Base-by-base conservation (phyloP, 2,329 filamentous ascomycete species). In the Fusarium tuaranense region DNA sequence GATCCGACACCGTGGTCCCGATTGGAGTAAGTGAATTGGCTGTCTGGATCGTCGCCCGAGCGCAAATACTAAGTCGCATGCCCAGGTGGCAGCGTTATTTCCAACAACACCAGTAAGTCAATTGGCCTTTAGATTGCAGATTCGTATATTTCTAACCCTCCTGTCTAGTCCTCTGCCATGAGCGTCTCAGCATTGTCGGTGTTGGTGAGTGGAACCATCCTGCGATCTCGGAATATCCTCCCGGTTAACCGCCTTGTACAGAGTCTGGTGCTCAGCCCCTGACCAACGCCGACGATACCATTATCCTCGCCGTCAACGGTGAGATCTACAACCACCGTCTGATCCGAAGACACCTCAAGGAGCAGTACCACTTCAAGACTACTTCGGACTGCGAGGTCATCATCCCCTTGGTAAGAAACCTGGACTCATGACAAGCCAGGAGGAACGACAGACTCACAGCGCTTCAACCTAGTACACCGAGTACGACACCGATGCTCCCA, bases 251-350 rank as follows among this genome's bases (percentile, higher is more conserved):
- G 22, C 53, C 27, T 68, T 44, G 14, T 48, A 41, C 83, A 96
- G 96, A 98, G 84, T 96, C 94, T 80, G 97, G 97, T 83, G 96
- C 97, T 63, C 97, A 99, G 86, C 97, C 97, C 75, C 89, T 99
- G 76, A 93, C 96, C 88, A 98, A 95, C 88, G 92, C 95, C 78
- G 96, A 98, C 83, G 93, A 92, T 76, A 93, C 89, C 79, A 92
- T 99, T 80, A 92, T 96, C 75, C 91, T 99, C 71, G 96, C 97
- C 76, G 97, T 98, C 91, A 99, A 99, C 85, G 97, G 97, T 86
- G 97, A 99, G 84, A 99, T 99, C 83, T 99, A 99, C 90, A 99
- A 99, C 92, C 97, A 99, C 87, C 94, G 96, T 82, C 91, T 98
- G 81, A 89, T 99, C 81, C 93, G 97, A 82, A 98, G 98, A 87